Percentiles rank a stretch among this genome's conserved stretches.
Conservation (phyloP, 805 yeast genomes). For the Candida multigemmis region DNA sequence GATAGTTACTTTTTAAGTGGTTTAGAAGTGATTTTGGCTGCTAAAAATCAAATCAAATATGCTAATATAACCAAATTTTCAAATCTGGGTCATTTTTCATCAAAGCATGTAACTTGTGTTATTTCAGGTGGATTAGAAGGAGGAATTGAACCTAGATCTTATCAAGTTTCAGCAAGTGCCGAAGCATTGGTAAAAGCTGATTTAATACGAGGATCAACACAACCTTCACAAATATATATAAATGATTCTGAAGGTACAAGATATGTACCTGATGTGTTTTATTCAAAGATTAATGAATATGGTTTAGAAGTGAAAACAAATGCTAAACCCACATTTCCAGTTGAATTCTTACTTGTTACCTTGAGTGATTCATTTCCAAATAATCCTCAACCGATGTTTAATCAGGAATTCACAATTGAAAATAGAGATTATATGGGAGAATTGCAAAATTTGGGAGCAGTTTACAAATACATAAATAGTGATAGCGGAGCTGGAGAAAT, state of each 20-base stretch:
- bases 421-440: conserved; percentile 71
- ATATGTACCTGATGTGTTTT: conserved; percentile 92
- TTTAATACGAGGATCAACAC: conserved; percentile 77
- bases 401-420: conserved; percentile 57
- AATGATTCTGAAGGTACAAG: conserved; percentile 63
- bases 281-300: conserved; percentile 79
- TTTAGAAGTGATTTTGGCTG: conserved; percentile 79
- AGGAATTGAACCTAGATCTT: conserved; percentile 84
- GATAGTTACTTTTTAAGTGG: conserved; percentile 86
- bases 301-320: conserved; percentile 78
- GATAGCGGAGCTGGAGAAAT: conserved; percentile 18
- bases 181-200: conserved; percentile 86
- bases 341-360: conserved; percentile 80
- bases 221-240: conserved; percentile 79
- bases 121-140: conserved; percentile 82
- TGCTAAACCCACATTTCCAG: conserved; percentile 89
- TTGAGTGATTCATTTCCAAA: conserved; percentile 90
- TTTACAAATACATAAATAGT: conserved; percentile 41
- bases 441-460: conserved; percentile 53
- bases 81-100: conserved; percentile 58
- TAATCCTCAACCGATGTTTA: conserved; percentile 43
- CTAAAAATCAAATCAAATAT: conserved; percentile 58
- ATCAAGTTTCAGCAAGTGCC: conserved; percentile 82
- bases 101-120: conserved; percentile 90
- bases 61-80: conserved; percentile 61